phyloP scores from a whole-genome alignment of 2,329 filamentous ascomycete genomes.

The Trichoderma atroviride region DNA sequence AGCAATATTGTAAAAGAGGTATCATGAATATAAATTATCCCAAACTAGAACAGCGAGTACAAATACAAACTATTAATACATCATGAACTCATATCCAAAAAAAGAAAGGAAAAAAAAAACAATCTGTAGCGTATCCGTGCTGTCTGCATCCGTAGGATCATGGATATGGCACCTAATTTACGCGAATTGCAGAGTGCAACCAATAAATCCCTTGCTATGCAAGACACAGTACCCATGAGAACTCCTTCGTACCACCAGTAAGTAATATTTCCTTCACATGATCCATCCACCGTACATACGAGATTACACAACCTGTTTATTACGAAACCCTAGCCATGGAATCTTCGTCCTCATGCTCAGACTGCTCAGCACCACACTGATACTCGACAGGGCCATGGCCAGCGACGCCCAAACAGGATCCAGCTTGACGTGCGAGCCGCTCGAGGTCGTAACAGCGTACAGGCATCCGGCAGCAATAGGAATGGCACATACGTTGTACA shows the following conservation, averaged over 20 bases:
- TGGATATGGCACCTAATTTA: too few species aligned
- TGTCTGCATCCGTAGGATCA: background rate
- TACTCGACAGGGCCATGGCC: slow-evolving; percentile 90
- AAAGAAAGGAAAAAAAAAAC: too few species aligned
- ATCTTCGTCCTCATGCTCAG: slow-evolving; percentile 64
- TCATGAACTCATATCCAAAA: background rate
- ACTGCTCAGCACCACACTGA: slow-evolving; percentile 85
- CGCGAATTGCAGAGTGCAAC: background rate
- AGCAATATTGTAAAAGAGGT: background rate
- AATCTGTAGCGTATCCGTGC: background rate
- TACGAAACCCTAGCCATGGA: slow-evolving; percentile 48
- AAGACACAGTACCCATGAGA: background rate
- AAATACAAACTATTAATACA: background rate
- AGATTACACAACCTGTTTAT: slow-evolving; percentile 20
- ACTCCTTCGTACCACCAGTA: background rate
- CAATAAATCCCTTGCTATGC: background rate
- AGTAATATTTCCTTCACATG: background rate
- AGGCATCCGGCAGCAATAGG: slow-evolving; percentile 81
- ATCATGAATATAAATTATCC: background rate
- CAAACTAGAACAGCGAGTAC: background rate
- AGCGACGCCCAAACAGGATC: slow-evolving; percentile 85
- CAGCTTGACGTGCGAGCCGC: slow-evolving; percentile 61
- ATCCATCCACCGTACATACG: background rate
- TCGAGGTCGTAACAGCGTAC: slow-evolving; percentile 57
- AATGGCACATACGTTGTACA: slow-evolving; percentile 79